A percentile compares a stretch with the other conserved stretches of the same genome.
Evolutionary conservation across 2,329 filamentous ascomycete species (phyloP).

Genomic region (Penicillium sp.): DNA sequence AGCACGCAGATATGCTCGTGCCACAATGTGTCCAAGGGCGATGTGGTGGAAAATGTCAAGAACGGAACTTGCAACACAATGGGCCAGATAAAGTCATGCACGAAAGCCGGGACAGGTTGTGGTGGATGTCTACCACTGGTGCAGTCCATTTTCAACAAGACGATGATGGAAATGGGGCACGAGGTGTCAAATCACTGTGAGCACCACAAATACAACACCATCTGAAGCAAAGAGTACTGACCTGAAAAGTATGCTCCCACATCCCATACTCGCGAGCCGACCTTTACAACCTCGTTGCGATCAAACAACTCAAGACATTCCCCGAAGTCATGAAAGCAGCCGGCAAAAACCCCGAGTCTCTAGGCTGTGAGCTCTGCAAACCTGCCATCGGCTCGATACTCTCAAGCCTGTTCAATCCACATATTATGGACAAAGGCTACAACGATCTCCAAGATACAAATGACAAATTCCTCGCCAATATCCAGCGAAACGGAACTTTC

Average conservation of each 20-base stretch:
- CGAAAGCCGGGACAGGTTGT: constrained; percentile 87
- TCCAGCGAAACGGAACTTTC: constrained; percentile 88
- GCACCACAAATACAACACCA: constrained; percentile 7
- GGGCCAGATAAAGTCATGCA: constrained; percentile 81
- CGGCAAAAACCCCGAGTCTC: constrained; percentile 67
- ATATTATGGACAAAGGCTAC: constrained; percentile 68
- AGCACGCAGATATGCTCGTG: constrained; percentile 90
- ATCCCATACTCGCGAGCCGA: constrained; percentile 82
- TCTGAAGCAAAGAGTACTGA: constrained; percentile 5
- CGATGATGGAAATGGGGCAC: constrained; percentile 79
- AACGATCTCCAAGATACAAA: constrained; percentile 87
- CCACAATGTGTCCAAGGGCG: constrained; percentile 86
- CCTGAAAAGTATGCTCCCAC: constrained; percentile 66
- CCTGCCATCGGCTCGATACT: constrained; percentile 78
- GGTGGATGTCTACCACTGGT: constrained; percentile 88
- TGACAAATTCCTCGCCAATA: constrained; percentile 82
- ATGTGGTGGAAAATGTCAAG: constrained; percentile 70
- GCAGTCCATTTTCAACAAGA: constrained; percentile 84
- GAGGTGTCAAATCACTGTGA: constrained; percentile 74
- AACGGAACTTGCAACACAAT: constrained; percentile 78
- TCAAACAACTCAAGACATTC: constrained; percentile 73
- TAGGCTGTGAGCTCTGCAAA: constrained; percentile 85
- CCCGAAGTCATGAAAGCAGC: constrained; percentile 73
- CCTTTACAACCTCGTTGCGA: constrained; percentile 83
- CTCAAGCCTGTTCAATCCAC: constrained; percentile 76